phyloP scores from a whole-genome alignment of 1,284 basidiomycete species.

The Exsudoporus floridanus region DNA sequence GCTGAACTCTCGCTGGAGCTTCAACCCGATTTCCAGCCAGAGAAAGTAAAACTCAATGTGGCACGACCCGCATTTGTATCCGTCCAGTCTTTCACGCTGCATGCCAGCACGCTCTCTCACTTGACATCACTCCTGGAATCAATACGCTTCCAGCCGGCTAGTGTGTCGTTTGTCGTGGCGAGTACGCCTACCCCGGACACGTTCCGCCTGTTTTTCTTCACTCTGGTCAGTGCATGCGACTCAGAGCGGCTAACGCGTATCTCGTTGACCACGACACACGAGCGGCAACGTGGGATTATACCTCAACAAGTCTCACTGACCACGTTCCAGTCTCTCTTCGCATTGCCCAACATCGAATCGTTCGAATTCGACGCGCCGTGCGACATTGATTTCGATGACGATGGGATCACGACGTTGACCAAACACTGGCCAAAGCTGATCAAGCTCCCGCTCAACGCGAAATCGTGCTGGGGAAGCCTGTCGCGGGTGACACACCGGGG shows the following conservation, averaged over 20 bases:
- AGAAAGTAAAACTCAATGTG: constrained; percentile 15
- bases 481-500: constrained; percentile 22
- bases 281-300: not conserved
- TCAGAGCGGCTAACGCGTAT: constrained; percentile 12
- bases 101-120: constrained; percentile 6
- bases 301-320: constrained; percentile 12
- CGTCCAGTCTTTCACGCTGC: constrained; percentile 12
- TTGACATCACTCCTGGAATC: constrained; percentile 24
- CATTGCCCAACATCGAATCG: constrained; percentile 5
- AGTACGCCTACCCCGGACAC: constrained; percentile 15
- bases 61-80: constrained; percentile 16
- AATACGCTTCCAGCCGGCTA: constrained; percentile 17
- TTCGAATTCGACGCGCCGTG: constrained; percentile 25
- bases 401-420: constrained; percentile 11
- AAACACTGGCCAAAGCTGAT: constrained; percentile 22
- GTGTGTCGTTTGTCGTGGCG: constrained; percentile 19
- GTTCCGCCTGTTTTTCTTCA: constrained; percentile 22
- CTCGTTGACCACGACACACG: constrained; percentile 6
- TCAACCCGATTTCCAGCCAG: constrained; percentile 11
- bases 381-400: constrained; percentile 17
- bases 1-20: constrained; percentile 19
- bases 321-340: constrained; percentile 21
- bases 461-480: constrained; percentile 17
- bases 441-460: constrained; percentile 15
- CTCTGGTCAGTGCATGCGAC: constrained; percentile 19